phyloP scores from a whole-genome alignment of 331 rosid genomes.

The Telfairia occidentalis region DNA sequence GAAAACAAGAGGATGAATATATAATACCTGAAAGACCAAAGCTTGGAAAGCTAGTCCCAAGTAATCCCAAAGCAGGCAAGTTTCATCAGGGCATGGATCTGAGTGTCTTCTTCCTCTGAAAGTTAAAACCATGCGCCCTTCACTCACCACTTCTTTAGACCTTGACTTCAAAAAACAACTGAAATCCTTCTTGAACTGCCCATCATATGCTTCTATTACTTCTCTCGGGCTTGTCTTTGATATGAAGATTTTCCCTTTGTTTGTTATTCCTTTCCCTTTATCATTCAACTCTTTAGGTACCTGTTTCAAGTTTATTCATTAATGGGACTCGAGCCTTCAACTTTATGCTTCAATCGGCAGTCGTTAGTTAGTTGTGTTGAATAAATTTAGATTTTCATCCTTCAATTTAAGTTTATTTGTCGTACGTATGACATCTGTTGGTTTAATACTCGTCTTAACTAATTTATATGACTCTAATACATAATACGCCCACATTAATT shows the following conservation, averaged over 20 bases:
- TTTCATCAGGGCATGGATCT: conserved; percentile 14
- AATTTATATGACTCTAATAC: too few relatives aligned
- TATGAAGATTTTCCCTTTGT: conserved; percentile 31
- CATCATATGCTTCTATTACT: conserved; percentile 28
- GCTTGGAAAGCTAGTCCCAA: conserved; percentile 19
- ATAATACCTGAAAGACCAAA: conserved; percentile 30
- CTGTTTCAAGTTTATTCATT: neutral
- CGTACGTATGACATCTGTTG: too few relatives aligned
- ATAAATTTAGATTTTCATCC: too few relatives aligned
- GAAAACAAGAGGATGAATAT: too few relatives aligned
- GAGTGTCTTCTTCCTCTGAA: conserved; percentile 15
- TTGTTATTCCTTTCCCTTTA: conserved; percentile 6
- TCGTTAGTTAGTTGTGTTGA: too few relatives aligned
- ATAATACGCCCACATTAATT: too few relatives aligned
- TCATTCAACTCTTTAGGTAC: conserved; percentile 6
- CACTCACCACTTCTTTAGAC: conserved; percentile 25
- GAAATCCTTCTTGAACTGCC: conserved; percentile 33
- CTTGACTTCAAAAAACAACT: conserved; percentile 21
- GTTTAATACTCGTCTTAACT: too few relatives aligned
- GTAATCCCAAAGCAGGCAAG: conserved; percentile 14
- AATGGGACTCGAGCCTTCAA: too few relatives aligned
- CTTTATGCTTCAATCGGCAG: too few relatives aligned
- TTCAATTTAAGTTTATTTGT: too few relatives aligned
- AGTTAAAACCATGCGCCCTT: conserved; percentile 36
- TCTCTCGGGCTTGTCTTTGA: conserved; percentile 29